These are phyloP conservation scores for Tillandsia fasciculata DNA, from an alignment of 176 grass and related monocot species.

Conservation along the genomic window DNA sequence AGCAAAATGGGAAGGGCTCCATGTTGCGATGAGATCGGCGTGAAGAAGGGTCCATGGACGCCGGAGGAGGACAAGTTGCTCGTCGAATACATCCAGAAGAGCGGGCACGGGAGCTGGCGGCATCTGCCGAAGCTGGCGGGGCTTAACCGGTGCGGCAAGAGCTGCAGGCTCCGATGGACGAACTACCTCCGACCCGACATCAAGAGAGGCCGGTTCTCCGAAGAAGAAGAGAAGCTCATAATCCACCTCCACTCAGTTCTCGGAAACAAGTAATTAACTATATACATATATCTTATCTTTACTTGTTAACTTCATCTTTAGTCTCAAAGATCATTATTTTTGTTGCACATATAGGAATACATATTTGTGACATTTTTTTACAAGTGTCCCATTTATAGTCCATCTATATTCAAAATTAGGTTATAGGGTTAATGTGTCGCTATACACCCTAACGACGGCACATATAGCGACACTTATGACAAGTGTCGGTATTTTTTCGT, in stretches of 20 bases:
- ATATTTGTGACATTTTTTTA: no score
- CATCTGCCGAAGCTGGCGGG: conserved; percentile 78
- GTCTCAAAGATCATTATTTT: background rate
- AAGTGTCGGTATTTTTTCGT: no score
- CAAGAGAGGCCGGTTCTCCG: conserved; percentile 69
- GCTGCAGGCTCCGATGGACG: conserved; percentile 89
- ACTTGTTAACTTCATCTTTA: background rate
- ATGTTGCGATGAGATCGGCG: conserved; percentile 60
- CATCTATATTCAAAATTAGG: no score
- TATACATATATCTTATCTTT: background rate
- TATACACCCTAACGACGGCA: no score
- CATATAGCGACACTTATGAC: no score
- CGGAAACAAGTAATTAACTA: conserved; percentile 50
- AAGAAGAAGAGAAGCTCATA: conserved; percentile 78
- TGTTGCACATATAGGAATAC: background rate
- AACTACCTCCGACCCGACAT: conserved; percentile 96
- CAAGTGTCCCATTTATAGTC: no score
- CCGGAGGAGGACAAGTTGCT: conserved; percentile 71
- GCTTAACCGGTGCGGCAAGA: conserved; percentile 88
- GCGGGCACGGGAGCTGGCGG: conserved; percentile 77
- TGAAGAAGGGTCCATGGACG: conserved; percentile 81
- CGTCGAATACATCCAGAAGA: conserved; percentile 48
- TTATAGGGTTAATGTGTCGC: no score
- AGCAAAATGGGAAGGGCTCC: conserved; percentile 61
- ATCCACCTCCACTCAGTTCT: conserved; percentile 58